Conservation (phyloP, 1,139 yeast genomes). For the Candida sp. region DNA sequence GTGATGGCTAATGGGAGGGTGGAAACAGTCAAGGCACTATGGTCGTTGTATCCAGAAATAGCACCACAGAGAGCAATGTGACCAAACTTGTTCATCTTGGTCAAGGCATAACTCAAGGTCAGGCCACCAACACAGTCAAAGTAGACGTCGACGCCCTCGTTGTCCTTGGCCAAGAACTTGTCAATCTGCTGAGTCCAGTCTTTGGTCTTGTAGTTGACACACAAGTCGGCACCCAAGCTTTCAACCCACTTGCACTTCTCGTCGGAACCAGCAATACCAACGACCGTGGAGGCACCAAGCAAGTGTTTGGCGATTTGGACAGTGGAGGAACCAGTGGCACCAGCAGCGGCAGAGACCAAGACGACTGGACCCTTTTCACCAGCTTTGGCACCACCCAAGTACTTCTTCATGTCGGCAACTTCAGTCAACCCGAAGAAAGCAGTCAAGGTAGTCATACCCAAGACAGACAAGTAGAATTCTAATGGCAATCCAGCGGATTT, state of each 20-base stretch:
- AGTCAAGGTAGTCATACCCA: constrained; percentile 64
- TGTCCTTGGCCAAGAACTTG: constrained; percentile 48
- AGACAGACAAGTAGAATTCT: constrained; percentile 26
- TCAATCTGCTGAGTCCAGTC: constrained; percentile 45
- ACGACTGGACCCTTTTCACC: constrained; percentile 42
- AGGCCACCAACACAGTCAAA: constrained; percentile 72
- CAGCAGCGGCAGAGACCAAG: constrained; percentile 67
- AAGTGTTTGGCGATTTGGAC: constrained; percentile 62
- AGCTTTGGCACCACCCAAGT: constrained; percentile 8
- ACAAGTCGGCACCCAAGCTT: constrained; percentile 56
- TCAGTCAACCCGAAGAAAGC: constrained; percentile 61
- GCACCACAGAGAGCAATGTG: constrained; percentile 64
- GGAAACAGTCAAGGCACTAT: constrained; percentile 31
- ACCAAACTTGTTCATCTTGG: constrained; percentile 44
- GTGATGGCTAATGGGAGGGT: constrained; percentile 48
- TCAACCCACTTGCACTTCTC: constrained; percentile 61
- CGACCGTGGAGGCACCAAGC: constrained; percentile 57
- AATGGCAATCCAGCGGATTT: constrained; percentile 25
- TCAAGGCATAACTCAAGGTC: constrained; percentile 51
- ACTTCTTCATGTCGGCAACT: constrained; percentile 38
- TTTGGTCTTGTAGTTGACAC: constrained; percentile 58
- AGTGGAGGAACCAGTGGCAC: constrained; percentile 70
- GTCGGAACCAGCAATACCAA: constrained; percentile 68
- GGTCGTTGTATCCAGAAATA: constrained; percentile 60
- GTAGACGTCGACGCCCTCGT: constrained; percentile 47